A percentile compares a stretch with the other conserved stretches of the same genome.
Evolutionary conservation across 305 asterid species (phyloP).

Genomic region (Striga hermonthica): DNA sequence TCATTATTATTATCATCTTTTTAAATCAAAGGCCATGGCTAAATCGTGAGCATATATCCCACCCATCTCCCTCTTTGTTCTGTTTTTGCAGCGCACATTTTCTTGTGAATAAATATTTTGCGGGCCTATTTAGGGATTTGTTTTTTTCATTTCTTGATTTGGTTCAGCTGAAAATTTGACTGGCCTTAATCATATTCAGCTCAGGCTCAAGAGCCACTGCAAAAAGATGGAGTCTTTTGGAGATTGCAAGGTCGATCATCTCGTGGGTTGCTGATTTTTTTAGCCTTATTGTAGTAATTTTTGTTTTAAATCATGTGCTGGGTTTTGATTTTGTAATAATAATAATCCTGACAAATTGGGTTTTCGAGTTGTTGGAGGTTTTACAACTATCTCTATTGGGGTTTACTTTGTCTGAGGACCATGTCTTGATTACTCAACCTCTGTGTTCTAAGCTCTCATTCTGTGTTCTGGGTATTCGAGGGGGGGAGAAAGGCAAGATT

Average conservation of each 20-base stretch:
- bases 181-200: neutral
- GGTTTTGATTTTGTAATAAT: constrained; percentile 9
- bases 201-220: constrained; percentile 33
- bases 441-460: constrained; percentile 28
- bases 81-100: constrained; percentile 22
- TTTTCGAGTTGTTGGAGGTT: constrained; percentile 35
- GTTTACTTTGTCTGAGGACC: constrained; percentile 29
- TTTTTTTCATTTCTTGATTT: too few species aligned
- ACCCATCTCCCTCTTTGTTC: neutral
- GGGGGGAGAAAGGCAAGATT: neutral
- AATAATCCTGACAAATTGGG: constrained; percentile 36
- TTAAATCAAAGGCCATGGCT: constrained; percentile 31
- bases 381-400: constrained; percentile 31
- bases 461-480: constrained; percentile 31
- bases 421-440: constrained; percentile 31
- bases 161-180: too few species aligned
- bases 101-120: too few species aligned
- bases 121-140: too few species aligned
- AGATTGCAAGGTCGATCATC: constrained; percentile 30
- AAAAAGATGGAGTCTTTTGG: constrained; percentile 32
- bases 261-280: constrained; percentile 1
- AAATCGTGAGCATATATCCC: constrained; percentile 24
- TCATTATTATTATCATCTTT: neutral
- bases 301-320: neutral
- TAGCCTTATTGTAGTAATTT: neutral